Evolutionary conservation across 2,329 filamentous ascomycete genomes (phyloP).

Genomic region (Alternaria burnsii): DNA sequence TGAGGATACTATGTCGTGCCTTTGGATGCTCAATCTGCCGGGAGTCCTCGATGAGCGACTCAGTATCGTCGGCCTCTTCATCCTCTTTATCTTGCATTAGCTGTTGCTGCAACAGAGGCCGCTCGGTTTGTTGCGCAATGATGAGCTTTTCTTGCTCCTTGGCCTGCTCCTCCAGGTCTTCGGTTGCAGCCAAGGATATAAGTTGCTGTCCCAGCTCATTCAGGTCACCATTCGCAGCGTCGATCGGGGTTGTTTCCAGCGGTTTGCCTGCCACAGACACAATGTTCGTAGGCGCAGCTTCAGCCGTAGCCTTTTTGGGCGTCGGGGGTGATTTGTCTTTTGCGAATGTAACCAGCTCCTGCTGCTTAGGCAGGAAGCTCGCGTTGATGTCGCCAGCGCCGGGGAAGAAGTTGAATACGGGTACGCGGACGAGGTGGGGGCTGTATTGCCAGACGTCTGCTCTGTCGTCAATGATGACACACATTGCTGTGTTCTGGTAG

Average conservation of each 20-base stretch:
- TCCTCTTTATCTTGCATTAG: conserved; percentile 88
- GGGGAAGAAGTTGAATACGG: conserved; percentile 96
- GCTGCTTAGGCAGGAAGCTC: conserved; percentile 86
- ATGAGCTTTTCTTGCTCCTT: conserved; percentile 88
- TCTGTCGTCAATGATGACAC: conserved; percentile 97
- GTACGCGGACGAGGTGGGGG: conserved; percentile 91
- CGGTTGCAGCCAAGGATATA: conserved; percentile 76
- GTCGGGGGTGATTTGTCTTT: conserved; percentile 30
- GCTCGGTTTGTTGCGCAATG: conserved; percentile 86
- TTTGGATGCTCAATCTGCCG: conserved; percentile 48
- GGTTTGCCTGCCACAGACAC: conserved; percentile 36
- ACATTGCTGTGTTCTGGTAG: conserved; percentile 98
- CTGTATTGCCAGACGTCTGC: conserved; percentile 97
- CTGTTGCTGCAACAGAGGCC: conserved; percentile 90
- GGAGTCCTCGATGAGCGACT: conserved; percentile 51
- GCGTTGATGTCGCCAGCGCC: conserved; percentile 99
- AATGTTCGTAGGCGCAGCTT: conserved; percentile 25
- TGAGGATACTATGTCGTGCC: conserved; percentile 77
- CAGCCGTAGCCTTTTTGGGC: conserved; percentile 23
- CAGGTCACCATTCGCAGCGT: conserved; percentile 54
- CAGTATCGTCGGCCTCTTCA: conserved; percentile 64
- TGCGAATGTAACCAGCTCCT: conserved; percentile 43
- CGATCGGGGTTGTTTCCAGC: conserved; percentile 25
- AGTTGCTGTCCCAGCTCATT: conserved; percentile 76
- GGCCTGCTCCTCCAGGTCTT: conserved; percentile 78